These are phyloP conservation scores for Ampelocalamus luodianensis DNA, from an alignment of 176 grass and related monocot species.

Conservation along the genomic window DNA sequence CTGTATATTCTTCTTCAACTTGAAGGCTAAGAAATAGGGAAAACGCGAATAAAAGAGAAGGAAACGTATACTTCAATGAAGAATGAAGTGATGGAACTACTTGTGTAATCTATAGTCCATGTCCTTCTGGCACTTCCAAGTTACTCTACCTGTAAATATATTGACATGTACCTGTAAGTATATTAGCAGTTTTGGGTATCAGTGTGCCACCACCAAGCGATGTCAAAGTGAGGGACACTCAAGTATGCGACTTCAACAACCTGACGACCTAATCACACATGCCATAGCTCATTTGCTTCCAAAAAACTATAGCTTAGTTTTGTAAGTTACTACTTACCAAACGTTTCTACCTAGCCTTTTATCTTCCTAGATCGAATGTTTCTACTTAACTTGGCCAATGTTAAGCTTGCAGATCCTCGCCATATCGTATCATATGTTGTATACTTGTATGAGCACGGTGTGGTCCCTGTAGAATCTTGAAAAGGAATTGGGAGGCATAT, in stretches of 20 bases:
- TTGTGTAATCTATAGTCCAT: not conserved
- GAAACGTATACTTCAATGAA: not conserved
- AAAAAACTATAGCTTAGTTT: not conserved
- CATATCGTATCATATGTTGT: not conserved
- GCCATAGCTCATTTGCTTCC: not conserved
- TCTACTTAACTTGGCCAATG: conserved; percentile 7
- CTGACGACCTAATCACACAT: not conserved
- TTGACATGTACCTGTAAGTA: not conserved
- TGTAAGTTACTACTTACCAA: conserved; percentile 12
- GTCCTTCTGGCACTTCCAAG: not conserved
- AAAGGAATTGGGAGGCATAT: not conserved
- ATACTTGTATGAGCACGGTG: not conserved
- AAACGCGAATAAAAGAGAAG: not conserved
- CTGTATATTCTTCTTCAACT: not conserved
- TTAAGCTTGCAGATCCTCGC: not conserved
- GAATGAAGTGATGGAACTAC: not conserved
- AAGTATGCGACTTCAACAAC: not conserved
- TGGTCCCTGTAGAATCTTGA: conserved; percentile 35
- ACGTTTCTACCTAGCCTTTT: not conserved
- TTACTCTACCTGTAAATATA: not conserved
- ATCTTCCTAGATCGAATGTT: not conserved
- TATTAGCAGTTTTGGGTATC: not conserved
- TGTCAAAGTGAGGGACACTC: not conserved
- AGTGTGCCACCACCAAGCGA: not conserved
- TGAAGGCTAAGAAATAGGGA: not conserved